phyloP scores from a whole-genome alignment of 2,329 filamentous ascomycete genomes.

The Mycocentrospora acerina region DNA sequence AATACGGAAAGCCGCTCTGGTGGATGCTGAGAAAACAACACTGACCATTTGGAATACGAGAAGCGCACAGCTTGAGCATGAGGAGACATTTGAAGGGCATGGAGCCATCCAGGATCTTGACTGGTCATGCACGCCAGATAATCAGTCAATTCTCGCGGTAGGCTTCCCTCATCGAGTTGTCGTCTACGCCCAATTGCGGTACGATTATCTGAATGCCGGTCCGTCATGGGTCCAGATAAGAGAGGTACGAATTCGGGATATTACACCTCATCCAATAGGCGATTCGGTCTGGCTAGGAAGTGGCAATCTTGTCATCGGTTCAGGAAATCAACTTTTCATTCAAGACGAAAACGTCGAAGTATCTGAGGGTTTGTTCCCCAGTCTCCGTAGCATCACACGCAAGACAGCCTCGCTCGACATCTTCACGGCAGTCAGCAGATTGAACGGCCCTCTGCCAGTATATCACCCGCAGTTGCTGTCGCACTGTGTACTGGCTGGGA shows the following conservation, averaged over 20 bases:
- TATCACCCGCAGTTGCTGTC: constrained; percentile 92
- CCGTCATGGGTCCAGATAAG: constrained; percentile 87
- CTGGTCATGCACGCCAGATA: constrained; percentile 90
- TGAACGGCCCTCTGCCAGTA: constrained; percentile 84
- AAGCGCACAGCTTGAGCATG: constrained; percentile 77
- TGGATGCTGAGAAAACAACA: constrained; percentile 70
- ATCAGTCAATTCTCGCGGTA: constrained; percentile 86
- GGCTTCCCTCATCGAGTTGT: constrained; percentile 85
- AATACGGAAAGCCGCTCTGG: constrained; percentile 81
- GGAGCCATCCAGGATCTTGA: constrained; percentile 84
- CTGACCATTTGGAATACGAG: constrained; percentile 91
- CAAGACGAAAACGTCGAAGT: constrained; percentile 74
- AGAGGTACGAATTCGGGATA: constrained; percentile 76
- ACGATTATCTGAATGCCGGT: constrained; percentile 84
- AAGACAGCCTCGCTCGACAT: constrained; percentile 63
- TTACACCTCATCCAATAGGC: constrained; percentile 87
- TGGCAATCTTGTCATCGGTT: constrained; percentile 82
- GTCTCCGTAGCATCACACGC: constrained; percentile 54
- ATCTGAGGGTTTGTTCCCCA: constrained; percentile 60
- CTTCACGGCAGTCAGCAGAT: constrained; percentile 76
- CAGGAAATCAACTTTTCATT: constrained; percentile 88
- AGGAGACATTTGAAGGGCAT: constrained; percentile 70
- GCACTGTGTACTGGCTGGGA: constrained; percentile 82
- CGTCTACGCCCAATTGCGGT: constrained; percentile 82
- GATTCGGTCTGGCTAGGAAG: constrained; percentile 89